These are phyloP conservation scores for Tricharina praecox DNA, from an alignment of 495 filamentous ascomycete genomes.

Conservation along the genomic window DNA sequence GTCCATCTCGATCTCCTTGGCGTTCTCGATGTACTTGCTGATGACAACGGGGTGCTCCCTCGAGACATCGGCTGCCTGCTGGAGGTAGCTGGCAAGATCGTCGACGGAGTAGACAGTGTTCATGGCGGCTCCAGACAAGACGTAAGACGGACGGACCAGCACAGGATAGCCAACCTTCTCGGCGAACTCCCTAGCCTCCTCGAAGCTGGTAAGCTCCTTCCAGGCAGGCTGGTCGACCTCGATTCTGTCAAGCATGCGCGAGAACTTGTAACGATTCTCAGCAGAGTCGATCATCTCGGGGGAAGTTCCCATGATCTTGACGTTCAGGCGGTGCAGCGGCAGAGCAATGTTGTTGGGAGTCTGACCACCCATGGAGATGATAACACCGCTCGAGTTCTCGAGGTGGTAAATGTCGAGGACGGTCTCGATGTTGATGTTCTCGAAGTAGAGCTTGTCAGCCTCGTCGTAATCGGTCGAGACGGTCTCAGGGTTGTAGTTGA, in stretches of 20 bases:
- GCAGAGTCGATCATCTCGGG: constrained; percentile 98
- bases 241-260: constrained; percentile 87
- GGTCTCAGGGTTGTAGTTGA: constrained; percentile 93
- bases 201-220: constrained; percentile 85
- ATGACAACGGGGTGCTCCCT: constrained; percentile 95
- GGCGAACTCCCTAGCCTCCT: constrained; percentile 74
- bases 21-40: constrained; percentile 94
- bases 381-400: constrained; percentile 73
- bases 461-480: constrained; percentile 94
- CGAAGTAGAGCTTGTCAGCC: constrained; percentile 87
- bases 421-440: constrained; percentile 91
- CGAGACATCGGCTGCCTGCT: constrained; percentile 78
- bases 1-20: constrained; percentile 95
- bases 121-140: constrained; percentile 94
- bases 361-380: constrained; percentile 95
- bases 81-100: constrained; percentile 74
- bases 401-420: constrained; percentile 90
- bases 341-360: constrained; percentile 97
- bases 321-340: constrained; percentile 69
- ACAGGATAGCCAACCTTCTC: constrained; percentile 78
- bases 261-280: constrained; percentile 98
- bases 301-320: constrained; percentile 84
- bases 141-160: constrained; percentile 84
- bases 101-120: constrained; percentile 81
- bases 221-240: constrained; percentile 93